Conservation (phyloP, 805 yeast genomes). For the Suhomyces sp. region DNA sequence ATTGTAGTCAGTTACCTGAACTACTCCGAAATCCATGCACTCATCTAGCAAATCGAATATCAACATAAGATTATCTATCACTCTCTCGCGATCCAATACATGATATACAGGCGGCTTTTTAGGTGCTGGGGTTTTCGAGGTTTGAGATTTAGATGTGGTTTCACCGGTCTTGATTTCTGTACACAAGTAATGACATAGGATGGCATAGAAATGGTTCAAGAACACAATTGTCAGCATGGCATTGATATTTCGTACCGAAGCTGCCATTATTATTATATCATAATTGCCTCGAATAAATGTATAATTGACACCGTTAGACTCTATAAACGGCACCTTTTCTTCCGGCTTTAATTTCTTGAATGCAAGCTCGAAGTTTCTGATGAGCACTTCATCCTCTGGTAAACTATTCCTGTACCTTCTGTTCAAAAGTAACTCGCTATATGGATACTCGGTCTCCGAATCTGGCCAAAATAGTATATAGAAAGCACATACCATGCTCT, state of each 20-base stretch:
- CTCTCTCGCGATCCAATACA: conserved; percentile 47
- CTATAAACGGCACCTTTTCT: conserved; percentile 41
- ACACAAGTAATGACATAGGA: conserved; percentile 28
- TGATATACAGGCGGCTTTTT: background rate
- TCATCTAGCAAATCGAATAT: conserved; percentile 85
- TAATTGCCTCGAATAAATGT: conserved; percentile 49
- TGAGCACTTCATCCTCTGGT: conserved; percentile 21
- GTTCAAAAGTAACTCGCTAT: conserved; percentile 33
- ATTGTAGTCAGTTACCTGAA: conserved; percentile 78
- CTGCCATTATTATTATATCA: conserved; percentile 41
- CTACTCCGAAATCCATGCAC: conserved; percentile 84
- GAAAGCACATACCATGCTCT: conserved; percentile 35
- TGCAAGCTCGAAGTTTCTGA: conserved; percentile 22
- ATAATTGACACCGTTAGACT: conserved; percentile 50
- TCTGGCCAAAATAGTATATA: conserved; percentile 37
- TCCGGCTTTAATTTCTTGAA: conserved; percentile 19
- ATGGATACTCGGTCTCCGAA: conserved; percentile 19
- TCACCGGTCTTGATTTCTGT: background rate
- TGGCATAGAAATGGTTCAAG: conserved; percentile 38
- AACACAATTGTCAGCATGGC: conserved; percentile 58
- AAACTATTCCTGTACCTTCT: conserved; percentile 33
- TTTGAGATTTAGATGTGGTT: background rate
- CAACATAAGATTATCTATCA: conserved; percentile 69
- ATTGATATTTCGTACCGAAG: conserved; percentile 47
- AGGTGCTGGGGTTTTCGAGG: background rate